Percentiles rank a stretch among this genome's conserved stretches.
phyloP scores from a whole-genome alignment of 345 rosid genomes.

The Pistacia atlantica region DNA sequence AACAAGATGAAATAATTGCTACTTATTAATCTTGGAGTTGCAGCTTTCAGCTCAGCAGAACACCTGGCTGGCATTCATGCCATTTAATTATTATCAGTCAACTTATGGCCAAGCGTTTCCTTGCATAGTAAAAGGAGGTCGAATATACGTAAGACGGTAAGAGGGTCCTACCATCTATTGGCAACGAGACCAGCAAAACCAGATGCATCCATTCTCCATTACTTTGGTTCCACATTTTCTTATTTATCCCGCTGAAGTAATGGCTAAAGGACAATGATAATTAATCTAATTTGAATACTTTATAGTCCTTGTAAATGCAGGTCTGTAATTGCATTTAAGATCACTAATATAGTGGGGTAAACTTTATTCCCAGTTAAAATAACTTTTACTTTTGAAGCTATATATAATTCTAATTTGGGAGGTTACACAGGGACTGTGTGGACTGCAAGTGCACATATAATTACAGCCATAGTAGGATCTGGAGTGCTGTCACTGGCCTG shows the following conservation, averaged over 20 bases:
- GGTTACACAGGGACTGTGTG: conserved; percentile 11
- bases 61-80: too few species aligned
- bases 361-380: too few species aligned
- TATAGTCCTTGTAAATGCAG: neutral
- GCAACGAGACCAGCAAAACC: neutral
- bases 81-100: too few species aligned
- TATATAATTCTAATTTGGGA: neutral
- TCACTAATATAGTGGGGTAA: too few species aligned
- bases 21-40: too few species aligned
- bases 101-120: too few species aligned
- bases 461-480: conserved; percentile 25
- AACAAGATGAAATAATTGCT: too few species aligned
- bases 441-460: conserved; percentile 29
- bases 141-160: too few species aligned
- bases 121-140: too few species aligned
- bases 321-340: too few species aligned
- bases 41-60: too few species aligned
- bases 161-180: neutral
- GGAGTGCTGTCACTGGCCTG: conserved; percentile 30
- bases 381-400: too few species aligned
- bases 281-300: neutral
- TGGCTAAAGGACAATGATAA: neutral
- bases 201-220: neutral
- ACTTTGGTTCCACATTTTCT: neutral
- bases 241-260: neutral